A percentile compares a stretch with the other conserved stretches of the same genome.
Conservation (phyloP, 1,284 basidiomycete species). For the Ceratobasidium sp. region DNA sequence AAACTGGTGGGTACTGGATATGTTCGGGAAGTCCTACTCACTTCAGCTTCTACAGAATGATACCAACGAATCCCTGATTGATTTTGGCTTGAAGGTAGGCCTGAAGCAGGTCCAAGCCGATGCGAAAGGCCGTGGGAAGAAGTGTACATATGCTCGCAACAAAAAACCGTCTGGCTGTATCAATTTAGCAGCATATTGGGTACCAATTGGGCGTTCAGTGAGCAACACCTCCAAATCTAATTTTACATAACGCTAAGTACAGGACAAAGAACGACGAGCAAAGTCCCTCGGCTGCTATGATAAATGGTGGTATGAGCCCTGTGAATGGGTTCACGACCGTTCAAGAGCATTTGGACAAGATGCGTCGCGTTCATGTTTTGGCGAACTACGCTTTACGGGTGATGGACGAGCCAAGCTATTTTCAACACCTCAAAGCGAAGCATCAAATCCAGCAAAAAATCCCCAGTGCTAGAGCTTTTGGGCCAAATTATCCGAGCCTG, state of each 20-base stretch:
- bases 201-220: background rate
- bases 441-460: background rate
- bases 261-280: background rate
- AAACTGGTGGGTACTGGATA: too few species aligned
- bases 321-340: background rate
- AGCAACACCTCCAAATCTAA: too few species aligned
- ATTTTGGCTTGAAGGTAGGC: too few species aligned
- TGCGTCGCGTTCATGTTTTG: background rate
- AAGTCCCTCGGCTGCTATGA: background rate
- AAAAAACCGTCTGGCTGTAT: background rate
- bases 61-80: too few species aligned
- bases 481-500: background rate
- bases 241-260: background rate
- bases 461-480: background rate
- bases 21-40: too few species aligned
- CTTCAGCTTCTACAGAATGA: too few species aligned
- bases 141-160: background rate
- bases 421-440: background rate
- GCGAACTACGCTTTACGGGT: too few species aligned
- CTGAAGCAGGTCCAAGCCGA: background rate
- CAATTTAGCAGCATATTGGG: background rate
- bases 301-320: too few species aligned
- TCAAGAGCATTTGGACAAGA: background rate
- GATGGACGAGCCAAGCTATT: background rate
- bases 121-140: background rate